These are phyloP conservation scores for Draba incana DNA, from an alignment of 345 rosid genomes.

Conservation along the genomic window DNA sequence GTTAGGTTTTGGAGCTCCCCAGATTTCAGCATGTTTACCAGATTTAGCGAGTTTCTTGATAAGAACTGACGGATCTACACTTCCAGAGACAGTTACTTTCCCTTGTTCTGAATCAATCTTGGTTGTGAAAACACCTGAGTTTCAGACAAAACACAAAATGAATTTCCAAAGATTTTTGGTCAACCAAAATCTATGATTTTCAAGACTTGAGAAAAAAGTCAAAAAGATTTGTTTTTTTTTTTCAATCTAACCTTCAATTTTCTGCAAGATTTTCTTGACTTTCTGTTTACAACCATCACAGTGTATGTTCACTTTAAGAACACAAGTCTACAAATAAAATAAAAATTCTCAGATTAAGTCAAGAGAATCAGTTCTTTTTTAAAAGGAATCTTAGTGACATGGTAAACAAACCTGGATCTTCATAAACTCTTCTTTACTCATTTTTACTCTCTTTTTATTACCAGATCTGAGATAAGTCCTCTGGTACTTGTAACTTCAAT, in stretches of 20 bases:
- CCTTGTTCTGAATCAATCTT: slow-evolving; percentile 80
- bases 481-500: slow-evolving; percentile 17
- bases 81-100: slow-evolving; percentile 84
- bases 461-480: slow-evolving; percentile 56
- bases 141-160: slow-evolving; percentile 35
- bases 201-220: slow-evolving; percentile 7
- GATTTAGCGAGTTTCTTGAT: slow-evolving; percentile 90
- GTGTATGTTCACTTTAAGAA: slow-evolving; percentile 92
- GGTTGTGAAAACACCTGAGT: slow-evolving; percentile 75
- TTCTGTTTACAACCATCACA: slow-evolving; percentile 95
- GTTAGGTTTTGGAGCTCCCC: slow-evolving; percentile 71
- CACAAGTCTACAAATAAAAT: slow-evolving; percentile 83
- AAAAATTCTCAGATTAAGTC: neutral
- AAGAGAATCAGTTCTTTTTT: neutral
- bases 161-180: slow-evolving; percentile 26
- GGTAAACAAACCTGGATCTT: slow-evolving; percentile 76
- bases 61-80: slow-evolving; percentile 62
- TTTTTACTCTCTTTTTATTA: slow-evolving; percentile 38
- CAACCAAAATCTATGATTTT: slow-evolving; percentile 14
- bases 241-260: slow-evolving; percentile 67
- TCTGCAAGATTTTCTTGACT: slow-evolving; percentile 92
- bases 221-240: slow-evolving; percentile 3
- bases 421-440: slow-evolving; percentile 98
- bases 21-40: slow-evolving; percentile 91
- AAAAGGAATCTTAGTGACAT: slow-evolving; percentile 37